These are phyloP conservation scores for Chaetomiaceae sp. DNA, from an alignment of 2,329 filamentous ascomycete species.

Conservation along the genomic window DNA sequence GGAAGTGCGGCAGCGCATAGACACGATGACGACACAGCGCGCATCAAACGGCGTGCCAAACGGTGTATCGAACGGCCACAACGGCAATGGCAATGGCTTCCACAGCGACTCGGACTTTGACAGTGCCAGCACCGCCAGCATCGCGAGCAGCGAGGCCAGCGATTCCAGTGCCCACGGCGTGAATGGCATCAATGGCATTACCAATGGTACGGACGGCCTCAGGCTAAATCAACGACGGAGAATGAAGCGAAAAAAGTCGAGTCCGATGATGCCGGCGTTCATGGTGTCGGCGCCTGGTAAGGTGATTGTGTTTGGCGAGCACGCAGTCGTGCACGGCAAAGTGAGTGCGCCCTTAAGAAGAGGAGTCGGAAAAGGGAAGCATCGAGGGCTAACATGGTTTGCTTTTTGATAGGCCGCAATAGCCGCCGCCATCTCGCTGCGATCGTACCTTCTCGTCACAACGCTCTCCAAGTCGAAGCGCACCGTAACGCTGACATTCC, in stretches of 20 bases:
- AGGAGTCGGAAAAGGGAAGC: not conserved
- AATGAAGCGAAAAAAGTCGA: conserved; percentile 54
- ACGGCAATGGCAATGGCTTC: conserved; percentile 16
- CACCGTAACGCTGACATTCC: conserved; percentile 82
- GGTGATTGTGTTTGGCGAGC: conserved; percentile 96
- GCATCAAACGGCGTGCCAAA: conserved; percentile 8
- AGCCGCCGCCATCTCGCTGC: conserved; percentile 88
- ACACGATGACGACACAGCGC: conserved; percentile 19
- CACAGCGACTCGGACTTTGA: conserved; percentile 9
- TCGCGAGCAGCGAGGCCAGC: no score
- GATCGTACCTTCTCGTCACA: conserved; percentile 94
- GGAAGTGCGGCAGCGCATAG: not conserved
- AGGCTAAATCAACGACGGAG: conserved; percentile 35
- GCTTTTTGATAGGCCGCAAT: conserved; percentile 65
- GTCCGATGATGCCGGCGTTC: conserved; percentile 76
- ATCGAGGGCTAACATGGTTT: conserved; percentile 10
- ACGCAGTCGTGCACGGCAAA: conserved; percentile 97
- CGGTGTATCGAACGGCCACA: not conserved
- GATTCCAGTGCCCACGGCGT: conserved; percentile 20
- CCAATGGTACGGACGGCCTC: conserved; percentile 28
- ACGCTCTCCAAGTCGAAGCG: conserved; percentile 88
- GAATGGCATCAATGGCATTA: conserved; percentile 27
- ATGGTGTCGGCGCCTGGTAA: conserved; percentile 98
- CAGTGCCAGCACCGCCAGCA: conserved; percentile 17
- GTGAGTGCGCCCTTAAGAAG: conserved; percentile 44